phyloP scores from a whole-genome alignment of 164 flowering plant genomes.

The Tetracentron sinense region DNA sequence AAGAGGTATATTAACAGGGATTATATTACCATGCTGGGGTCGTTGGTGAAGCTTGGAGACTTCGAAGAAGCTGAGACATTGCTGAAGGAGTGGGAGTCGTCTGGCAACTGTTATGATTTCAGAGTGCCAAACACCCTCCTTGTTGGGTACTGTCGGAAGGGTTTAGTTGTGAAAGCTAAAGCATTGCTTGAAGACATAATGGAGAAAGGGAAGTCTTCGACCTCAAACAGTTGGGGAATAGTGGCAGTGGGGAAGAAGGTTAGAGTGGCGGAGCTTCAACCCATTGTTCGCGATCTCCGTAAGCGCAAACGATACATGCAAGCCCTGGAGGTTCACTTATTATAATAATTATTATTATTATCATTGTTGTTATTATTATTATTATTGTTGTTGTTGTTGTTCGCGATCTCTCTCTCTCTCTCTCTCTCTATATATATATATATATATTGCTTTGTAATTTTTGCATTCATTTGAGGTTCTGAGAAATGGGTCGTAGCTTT shows the following conservation, averaged over 20 bases:
- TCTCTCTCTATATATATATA: too few relatives aligned
- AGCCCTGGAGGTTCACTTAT: conserved; percentile 64
- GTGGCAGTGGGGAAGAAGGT: conserved; percentile 27
- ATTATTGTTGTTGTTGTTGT: too few relatives aligned
- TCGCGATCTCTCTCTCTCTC: too few relatives aligned
- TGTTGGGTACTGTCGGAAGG: conserved; percentile 21
- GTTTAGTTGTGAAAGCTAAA: too few relatives aligned
- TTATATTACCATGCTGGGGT: conserved; percentile 36
- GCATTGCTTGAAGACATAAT: too few relatives aligned
- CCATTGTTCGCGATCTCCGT: conserved; percentile 65
- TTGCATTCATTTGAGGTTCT: too few relatives aligned
- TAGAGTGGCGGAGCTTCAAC: conserved; percentile 44
- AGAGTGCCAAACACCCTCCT: conserved; percentile 44
- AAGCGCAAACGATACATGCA: conserved; percentile 61
- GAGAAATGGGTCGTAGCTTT: too few relatives aligned
- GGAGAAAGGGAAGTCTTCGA: too few relatives aligned
- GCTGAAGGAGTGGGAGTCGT: conserved; percentile 42
- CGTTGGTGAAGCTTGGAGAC: conserved; percentile 39
- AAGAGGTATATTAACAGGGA: conserved; percentile 36
- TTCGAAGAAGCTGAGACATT: conserved; percentile 29
- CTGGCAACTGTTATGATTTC: conserved; percentile 32
- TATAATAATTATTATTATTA: too few relatives aligned
- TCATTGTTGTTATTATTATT: too few relatives aligned
- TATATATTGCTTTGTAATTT: too few relatives aligned
- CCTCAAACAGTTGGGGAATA: too few relatives aligned